Evolutionary conservation across 2,329 filamentous ascomycete species (phyloP).

Genomic region (Lasiodiplodia theobromae): DNA sequence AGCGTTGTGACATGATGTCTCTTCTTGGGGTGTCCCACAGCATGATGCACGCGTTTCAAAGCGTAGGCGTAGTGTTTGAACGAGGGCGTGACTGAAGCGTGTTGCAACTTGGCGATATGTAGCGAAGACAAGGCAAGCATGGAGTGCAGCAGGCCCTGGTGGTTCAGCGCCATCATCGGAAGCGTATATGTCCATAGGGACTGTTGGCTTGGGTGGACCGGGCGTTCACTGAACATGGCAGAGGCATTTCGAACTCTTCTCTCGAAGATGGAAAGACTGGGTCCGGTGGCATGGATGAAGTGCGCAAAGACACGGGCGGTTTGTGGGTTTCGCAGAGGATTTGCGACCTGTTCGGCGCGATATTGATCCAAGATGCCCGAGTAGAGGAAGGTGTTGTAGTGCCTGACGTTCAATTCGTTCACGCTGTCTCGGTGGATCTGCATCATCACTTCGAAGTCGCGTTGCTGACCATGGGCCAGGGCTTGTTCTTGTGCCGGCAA

Average conservation of each 20-base stretch:
- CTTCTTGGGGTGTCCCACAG: constrained; percentile 71
- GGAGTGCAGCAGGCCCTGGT: constrained; percentile 88
- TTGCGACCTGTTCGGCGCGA: constrained; percentile 55
- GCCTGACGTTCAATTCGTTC: constrained; percentile 46
- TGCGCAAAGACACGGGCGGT: constrained; percentile 88
- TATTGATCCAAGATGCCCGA: constrained; percentile 55
- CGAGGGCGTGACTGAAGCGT: constrained; percentile 76
- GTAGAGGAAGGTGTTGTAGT: constrained; percentile 57
- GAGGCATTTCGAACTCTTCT: constrained; percentile 77
- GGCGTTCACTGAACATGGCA: constrained; percentile 67
- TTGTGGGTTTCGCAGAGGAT: constrained; percentile 78
- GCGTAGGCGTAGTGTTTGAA: constrained; percentile 92
- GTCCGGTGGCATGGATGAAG: constrained; percentile 88
- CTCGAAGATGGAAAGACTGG: constrained; percentile 86
- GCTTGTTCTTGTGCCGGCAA: constrained; percentile 20
- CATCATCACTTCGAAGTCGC: constrained; percentile 47
- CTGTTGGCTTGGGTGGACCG: constrained; percentile 69
- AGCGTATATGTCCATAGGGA: constrained; percentile 75
- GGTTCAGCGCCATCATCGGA: constrained; percentile 81
- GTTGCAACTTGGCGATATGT: constrained; percentile 84
- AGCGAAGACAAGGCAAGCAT: constrained; percentile 87
- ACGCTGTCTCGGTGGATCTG: constrained; percentile 45
- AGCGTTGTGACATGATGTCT: constrained; percentile 80
- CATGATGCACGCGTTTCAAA: constrained; percentile 77
- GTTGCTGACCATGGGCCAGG: constrained; percentile 28